Evolutionary conservation across 2,329 filamentous ascomycete genomes (phyloP), one percentile per base, ranked within the genome.

Genomic region (Epicoccum nigrum): DNA sequence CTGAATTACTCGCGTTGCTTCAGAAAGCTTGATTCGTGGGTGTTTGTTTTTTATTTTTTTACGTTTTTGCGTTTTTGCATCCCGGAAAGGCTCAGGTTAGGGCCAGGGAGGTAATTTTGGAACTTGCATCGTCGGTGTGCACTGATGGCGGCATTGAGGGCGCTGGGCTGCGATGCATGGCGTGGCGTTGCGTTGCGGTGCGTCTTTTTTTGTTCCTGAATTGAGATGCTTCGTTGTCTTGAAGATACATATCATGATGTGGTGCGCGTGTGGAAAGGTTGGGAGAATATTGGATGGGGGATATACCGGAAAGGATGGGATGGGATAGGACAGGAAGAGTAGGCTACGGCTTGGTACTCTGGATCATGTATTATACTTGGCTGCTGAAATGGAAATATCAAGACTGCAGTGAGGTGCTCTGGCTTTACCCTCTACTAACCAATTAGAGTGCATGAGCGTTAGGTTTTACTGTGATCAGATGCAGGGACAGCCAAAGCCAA

Each of bases 1-100:
- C 49, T 51, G 42, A 37, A 42, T 51, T 37, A 35, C 25, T 30
- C 33, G 40, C 47, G 39, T 44, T 49, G 15, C 17, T 41, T 49
- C 16, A 11, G 21, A 25, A 38, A 32, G 11, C 19, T 21, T 30
- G 11, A 9, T 28, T 45, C 30, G 15, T 37, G 16, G 3, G n/a
- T 38, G n/a, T 32, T 27, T 21, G 8, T 21, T 35, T 7, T 31
- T 17, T 19, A 8, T n/a, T 38, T 13, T 25, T 25, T 27, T 8
- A 7, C 23, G 11, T 33, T 16, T 28, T 35, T 21, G 21, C 39
- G 19, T 15, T 17, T 11, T n/a, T 31, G 38, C 38, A 35, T 42
- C 16, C 28, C 27, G 15, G 16, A 28, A 25, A n/a, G 31, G 30
- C 30, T 31, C 19, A 28, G 31, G 38, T 30, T 42, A 35, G 38